Base-by-base conservation (phyloP, 2,329 filamentous ascomycete genomes). In the Penicillium sclerotiorum region DNA sequence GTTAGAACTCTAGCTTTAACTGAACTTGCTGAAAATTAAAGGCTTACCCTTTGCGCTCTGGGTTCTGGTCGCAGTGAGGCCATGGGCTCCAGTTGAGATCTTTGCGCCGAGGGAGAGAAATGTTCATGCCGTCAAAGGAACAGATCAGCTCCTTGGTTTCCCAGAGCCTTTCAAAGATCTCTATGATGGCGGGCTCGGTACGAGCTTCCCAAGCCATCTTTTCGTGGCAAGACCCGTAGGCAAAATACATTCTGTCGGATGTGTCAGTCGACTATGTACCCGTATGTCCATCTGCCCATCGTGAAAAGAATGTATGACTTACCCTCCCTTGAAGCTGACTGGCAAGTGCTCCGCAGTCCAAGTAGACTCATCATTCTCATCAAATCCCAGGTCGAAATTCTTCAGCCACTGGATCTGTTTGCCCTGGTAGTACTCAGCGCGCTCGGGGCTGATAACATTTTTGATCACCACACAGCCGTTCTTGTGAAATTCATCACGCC, bases 51-150 rank as follows among this genome's bases (percentile, higher is more conserved):
- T 74, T 74, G 2, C 70, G 63, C 5, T 69, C 52, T 0, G 68
- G 74, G 23, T 66, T 70, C 53, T 77, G 73, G 56, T 78, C 76
- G 36, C 69, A 67, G 48, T 78, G 75, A 5, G 74, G 75, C 75
- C 75, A 78, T 2, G 74, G 72, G 18, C 56, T 65, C 66, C 65
- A 74, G 3, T 50, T 62, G 6, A 73, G 51, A 43, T 73, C 69
- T 30, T 68, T 73, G 1, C 69, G 63, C n/a, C 66, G 64, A 1
- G 75, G 74, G n/a, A 76, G 56, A 0, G 72, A 71, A 35, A 77
- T 65, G 52, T 77, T 77, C 49, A 77, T 67, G 61, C 52, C 57
- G 17, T 61, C 57, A 32, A 61, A 61, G 2, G 57, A 59, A 32
- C 22, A 48, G n/a, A 61, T 49, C 1, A 61, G 41, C 33, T 61